These are phyloP conservation scores for Chiua virens DNA, from an alignment of 768 basidiomycete species.

Conservation along the genomic window DNA sequence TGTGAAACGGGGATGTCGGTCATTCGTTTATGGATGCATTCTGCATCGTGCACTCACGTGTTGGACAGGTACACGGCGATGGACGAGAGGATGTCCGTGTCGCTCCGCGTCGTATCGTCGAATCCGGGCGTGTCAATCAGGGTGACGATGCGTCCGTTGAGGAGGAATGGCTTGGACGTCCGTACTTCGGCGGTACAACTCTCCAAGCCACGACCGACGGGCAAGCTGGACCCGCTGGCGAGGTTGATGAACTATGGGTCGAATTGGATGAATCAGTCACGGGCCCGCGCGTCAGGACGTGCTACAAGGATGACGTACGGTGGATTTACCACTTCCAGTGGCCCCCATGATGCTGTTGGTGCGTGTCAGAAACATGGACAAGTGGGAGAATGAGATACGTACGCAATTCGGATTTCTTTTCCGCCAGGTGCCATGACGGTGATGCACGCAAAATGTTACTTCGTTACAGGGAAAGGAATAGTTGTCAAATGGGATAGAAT, in stretches of 20 bases:
- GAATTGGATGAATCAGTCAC: background rate
- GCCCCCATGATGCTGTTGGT: slow-evolving; percentile 34
- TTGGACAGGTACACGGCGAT: slow-evolving; percentile 43
- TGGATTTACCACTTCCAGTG: slow-evolving; percentile 39
- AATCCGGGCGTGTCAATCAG: slow-evolving; percentile 65
- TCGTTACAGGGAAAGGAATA: background rate
- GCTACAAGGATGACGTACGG: slow-evolving; percentile 12
- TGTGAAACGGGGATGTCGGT: slow-evolving; percentile 2
- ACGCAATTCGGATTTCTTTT: slow-evolving; percentile 36
- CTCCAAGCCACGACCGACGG: slow-evolving; percentile 44
- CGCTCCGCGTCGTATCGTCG: slow-evolving; percentile 51
- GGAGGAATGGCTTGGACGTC: slow-evolving; percentile 41
- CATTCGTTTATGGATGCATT: too few species aligned
- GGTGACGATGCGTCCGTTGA: slow-evolving; percentile 45
- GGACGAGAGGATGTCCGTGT: slow-evolving; percentile 50
- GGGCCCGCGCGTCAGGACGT: background rate
- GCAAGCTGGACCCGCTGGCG: slow-evolving; percentile 47
- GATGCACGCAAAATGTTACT: background rate
- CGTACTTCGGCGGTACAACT: slow-evolving; percentile 53
- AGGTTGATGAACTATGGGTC: slow-evolving; percentile 49
- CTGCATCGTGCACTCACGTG: slow-evolving; percentile 19
- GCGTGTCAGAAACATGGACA: background rate
- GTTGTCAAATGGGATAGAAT: background rate
- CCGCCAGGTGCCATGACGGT: slow-evolving; percentile 26
- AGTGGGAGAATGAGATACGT: slow-evolving; percentile 4